Evolutionary conservation across 345 rosid genomes (phyloP), one percentile per base, ranked within the genome.

Genomic region (Corchorus capsularis): DNA sequence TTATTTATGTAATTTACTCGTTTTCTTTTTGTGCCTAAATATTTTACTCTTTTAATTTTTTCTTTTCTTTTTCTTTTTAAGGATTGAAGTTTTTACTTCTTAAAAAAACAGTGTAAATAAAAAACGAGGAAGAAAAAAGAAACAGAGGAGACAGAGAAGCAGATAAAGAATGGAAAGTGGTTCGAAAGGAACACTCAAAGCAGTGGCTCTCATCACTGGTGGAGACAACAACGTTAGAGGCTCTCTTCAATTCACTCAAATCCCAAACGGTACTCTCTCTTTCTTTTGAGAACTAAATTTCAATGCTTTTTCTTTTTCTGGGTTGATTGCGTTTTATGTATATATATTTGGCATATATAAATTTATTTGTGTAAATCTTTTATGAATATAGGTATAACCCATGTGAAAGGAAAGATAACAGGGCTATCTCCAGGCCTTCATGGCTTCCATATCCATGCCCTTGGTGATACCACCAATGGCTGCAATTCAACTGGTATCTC

Each of bases 401-500:
- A 85, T 76, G 91, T 93, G 52, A 84, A 85, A 8, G 98, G 97
- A 75, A 92, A 76, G 83, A 91, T 95, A 68, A 55, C 87, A 19
- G 98, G 99, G 8, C 85, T 95, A 22, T 79, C 86, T 11, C 98
- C 96, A 69, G 98, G 98, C 66, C 90, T 82, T 77, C 98, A 92
- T 66, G 97, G 96, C 27, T 92, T 92, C 85, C 97, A 94, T 83
- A 89, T 94, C 77, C 98, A 94, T 80, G 91, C 94, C 77, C 90
- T 90, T 67, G 98, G 96, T 8, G 98, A 94, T 79, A 92, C 97
- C 69, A 90, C 98, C 77, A 94, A 94, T 79, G 97, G 97, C 79
- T 95, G 99, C 92, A 95, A 71, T 82, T 95, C 99, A 73, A 95
- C 99, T 69, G 99, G 97, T 89, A 63, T 45, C 65, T 9, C 27